Conservation (phyloP, 768 basidiomycete genomes). For the Tricholoma sp. region DNA sequence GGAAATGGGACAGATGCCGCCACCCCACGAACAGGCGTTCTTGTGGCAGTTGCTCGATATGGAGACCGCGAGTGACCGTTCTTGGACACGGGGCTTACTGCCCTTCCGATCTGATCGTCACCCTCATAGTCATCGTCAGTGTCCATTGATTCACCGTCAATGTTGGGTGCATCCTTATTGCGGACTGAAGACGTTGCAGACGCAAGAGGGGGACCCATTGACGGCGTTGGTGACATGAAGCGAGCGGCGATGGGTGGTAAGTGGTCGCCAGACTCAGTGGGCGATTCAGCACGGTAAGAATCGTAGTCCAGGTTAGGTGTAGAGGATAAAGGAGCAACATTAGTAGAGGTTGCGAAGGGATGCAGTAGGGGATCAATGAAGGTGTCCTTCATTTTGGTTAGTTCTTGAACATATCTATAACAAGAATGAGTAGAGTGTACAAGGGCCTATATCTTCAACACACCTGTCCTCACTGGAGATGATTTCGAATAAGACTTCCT, state of each 20-base stretch:
- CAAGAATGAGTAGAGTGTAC: slow-evolving; percentile 10
- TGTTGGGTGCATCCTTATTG: slow-evolving; percentile 55
- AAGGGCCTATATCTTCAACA: slow-evolving; percentile 15
- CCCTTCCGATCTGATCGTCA: slow-evolving; percentile 47
- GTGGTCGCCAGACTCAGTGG: slow-evolving; percentile 64
- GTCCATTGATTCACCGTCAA: slow-evolving; percentile 65
- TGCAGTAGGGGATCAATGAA: slow-evolving; percentile 89
- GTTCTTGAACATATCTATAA: slow-evolving; percentile 84
- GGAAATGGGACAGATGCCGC: slow-evolving; percentile 65
- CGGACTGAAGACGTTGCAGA: slow-evolving; percentile 32
- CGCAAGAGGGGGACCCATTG: slow-evolving; percentile 23
- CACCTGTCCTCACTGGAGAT: slow-evolving; percentile 94
- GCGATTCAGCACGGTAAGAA: slow-evolving; percentile 66
- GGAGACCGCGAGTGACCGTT: slow-evolving; percentile 74
- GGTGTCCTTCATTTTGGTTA: slow-evolving; percentile 87
- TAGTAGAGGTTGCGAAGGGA: slow-evolving; percentile 55
- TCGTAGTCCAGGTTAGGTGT: slow-evolving; percentile 63
- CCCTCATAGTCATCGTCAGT: slow-evolving; percentile 70
- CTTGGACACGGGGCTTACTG: slow-evolving; percentile 37
- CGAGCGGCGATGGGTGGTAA: slow-evolving; percentile 87
- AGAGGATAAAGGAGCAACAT: slow-evolving; percentile 46
- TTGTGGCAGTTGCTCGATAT: slow-evolving; percentile 49
- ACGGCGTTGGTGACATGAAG: slow-evolving; percentile 76
- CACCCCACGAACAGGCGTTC: slow-evolving; percentile 32
- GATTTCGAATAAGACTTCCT: slow-evolving; percentile 96